Evolutionary conservation across 495 filamentous ascomycete genomes (phyloP).

Genomic region (Penicillium steckii): DNA sequence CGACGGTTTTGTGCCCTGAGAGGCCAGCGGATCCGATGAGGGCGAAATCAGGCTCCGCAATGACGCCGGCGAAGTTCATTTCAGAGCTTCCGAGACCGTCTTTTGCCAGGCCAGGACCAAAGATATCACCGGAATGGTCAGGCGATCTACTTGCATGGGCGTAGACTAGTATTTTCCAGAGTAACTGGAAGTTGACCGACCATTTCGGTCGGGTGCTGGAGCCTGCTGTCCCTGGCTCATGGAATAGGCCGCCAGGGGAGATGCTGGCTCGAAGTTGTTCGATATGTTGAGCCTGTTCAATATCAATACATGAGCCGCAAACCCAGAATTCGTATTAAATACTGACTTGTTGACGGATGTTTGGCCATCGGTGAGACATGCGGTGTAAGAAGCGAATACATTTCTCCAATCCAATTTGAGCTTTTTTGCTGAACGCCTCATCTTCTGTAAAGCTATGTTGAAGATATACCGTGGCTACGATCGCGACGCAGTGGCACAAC

Average conservation of each 20-base stretch:
- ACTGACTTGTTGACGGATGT: conserved; percentile 28
- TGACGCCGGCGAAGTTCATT: conserved; percentile 5
- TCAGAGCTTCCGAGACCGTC: conserved; percentile 11
- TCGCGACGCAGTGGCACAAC: conserved; percentile 30
- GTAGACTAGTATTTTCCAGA: conserved; percentile 34
- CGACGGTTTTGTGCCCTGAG: conserved; percentile 34
- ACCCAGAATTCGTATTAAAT: background rate
- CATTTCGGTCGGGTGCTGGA: conserved; percentile 16
- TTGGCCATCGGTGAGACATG: conserved; percentile 29
- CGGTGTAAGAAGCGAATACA: conserved; percentile 28
- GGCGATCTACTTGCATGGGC: conserved; percentile 25
- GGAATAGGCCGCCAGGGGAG: conserved; percentile 17
- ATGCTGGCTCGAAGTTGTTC: conserved; percentile 32
- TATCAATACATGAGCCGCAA: background rate
- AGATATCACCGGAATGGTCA: conserved; percentile 18
- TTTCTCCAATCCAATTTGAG: conserved; percentile 29
- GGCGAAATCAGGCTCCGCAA: conserved; percentile 30
- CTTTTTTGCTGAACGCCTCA: conserved; percentile 28
- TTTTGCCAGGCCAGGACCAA: conserved; percentile 25
- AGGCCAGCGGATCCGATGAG: conserved; percentile 37
- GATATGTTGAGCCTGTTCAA: conserved; percentile 19
- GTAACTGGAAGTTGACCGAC: conserved; percentile 29
- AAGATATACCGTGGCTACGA: conserved; percentile 35
- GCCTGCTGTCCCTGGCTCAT: background rate
- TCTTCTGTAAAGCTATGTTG: conserved; percentile 40